phyloP scores from a whole-genome alignment of 768 basidiomycete genomes.

The Trametes cinnabarina region DNA sequence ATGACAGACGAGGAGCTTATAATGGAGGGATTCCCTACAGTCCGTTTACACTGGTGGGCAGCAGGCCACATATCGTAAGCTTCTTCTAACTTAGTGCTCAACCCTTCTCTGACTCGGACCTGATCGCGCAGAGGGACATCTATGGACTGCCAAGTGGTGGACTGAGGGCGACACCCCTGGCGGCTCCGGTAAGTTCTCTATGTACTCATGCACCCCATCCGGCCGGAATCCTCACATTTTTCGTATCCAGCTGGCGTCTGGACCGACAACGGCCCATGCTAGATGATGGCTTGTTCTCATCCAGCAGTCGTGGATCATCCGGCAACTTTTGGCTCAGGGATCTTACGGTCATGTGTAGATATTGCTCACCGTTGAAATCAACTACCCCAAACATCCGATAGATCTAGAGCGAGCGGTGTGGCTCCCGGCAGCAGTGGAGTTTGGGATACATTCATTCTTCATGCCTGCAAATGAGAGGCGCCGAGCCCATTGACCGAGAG shows the following conservation, averaged over 20 bases:
- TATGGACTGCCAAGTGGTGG: slow-evolving; percentile 68
- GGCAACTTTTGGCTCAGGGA: background rate
- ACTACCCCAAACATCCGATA: background rate
- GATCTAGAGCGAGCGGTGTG: background rate
- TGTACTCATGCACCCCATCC: background rate
- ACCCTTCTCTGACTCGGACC: background rate
- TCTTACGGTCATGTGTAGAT: slow-evolving; percentile 1
- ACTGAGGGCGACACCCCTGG: slow-evolving; percentile 57
- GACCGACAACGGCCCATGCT: slow-evolving; percentile 49
- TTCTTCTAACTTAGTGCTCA: background rate
- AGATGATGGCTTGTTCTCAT: background rate
- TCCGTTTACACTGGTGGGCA: slow-evolving; percentile 47
- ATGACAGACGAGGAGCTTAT: background rate
- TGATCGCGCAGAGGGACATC: slow-evolving; percentile 38
- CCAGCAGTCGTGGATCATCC: background rate
- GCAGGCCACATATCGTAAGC: slow-evolving; percentile 45
- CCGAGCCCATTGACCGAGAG: too few relatives aligned
- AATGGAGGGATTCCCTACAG: slow-evolving; percentile 23
- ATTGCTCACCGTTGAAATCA: slow-evolving; percentile 1
- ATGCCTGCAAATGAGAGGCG: too few relatives aligned
- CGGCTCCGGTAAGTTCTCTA: slow-evolving; percentile 39
- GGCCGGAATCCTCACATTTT: background rate
- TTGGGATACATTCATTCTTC: too few relatives aligned
- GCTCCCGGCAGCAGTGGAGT: background rate
- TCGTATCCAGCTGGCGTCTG: slow-evolving; percentile 50